Evolutionary conservation across 176 grass and related monocot genomes (phyloP).

Genomic region (Elaeis guineensis): DNA sequence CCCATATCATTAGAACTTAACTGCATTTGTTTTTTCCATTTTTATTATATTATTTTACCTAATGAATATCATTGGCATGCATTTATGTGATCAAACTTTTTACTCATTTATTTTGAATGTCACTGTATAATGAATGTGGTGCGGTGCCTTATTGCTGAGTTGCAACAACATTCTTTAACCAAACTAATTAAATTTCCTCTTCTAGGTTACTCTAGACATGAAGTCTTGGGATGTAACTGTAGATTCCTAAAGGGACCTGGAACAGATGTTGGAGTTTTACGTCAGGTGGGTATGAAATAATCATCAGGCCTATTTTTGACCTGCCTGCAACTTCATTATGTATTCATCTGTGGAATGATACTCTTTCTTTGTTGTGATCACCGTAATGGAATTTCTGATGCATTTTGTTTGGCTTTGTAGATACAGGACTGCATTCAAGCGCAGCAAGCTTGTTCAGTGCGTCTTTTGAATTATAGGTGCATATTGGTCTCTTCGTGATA

Average conservation of each 20-base stretch:
- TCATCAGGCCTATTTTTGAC: neutral
- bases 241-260: constrained; percentile 69
- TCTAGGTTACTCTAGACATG: constrained; percentile 81
- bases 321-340: no score
- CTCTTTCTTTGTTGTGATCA: neutral
- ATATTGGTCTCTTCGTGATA: neutral
- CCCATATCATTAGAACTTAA: no score
- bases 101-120: no score
- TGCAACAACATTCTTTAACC: no score
- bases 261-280: constrained; percentile 54
- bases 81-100: no score
- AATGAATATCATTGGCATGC: no score
- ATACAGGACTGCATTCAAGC: constrained; percentile 63
- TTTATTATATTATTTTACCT: no score
- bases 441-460: constrained; percentile 57
- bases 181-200: neutral
- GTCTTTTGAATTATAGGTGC: constrained; percentile 80
- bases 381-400: neutral
- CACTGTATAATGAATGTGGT: no score
- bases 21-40: no score
- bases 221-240: constrained; percentile 71
- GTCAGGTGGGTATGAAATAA: constrained; percentile 38
- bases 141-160: no score
- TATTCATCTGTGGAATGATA: neutral
- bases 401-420: constrained; percentile 23